Conservation (phyloP, 2,329 filamentous ascomycete genomes). For the Pestalotiopsis fici region DNA sequence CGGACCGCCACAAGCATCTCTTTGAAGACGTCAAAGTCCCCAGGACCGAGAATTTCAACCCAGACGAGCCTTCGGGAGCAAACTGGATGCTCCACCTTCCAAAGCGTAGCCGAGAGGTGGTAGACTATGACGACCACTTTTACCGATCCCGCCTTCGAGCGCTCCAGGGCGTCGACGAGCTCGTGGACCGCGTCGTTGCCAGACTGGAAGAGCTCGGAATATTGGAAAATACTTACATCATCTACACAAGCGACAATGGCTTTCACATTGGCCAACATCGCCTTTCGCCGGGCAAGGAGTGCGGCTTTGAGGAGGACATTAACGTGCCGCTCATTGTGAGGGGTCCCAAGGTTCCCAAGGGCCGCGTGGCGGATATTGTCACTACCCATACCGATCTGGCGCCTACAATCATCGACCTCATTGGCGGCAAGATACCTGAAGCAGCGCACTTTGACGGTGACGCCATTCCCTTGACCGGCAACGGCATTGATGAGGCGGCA, state of each 20-base stretch:
- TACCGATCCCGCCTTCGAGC: conserved; percentile 42
- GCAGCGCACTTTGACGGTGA: conserved; percentile 12
- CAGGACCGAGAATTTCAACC: conserved; percentile 68
- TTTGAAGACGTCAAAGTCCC: conserved; percentile 63
- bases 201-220: conserved; percentile 30
- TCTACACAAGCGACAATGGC: conserved; percentile 49
- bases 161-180: conserved; percentile 46
- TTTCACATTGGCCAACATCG: conserved; percentile 50
- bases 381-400: conserved; percentile 48
- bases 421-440: conserved; percentile 35
- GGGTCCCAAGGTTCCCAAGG: conserved; percentile 40
- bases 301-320: conserved; percentile 47
- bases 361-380: conserved; percentile 31
- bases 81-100: conserved; percentile 44
- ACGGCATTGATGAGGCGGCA: conserved; percentile 7
- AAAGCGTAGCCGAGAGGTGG: conserved; percentile 27
- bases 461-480: neutral
- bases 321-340: conserved; percentile 46
- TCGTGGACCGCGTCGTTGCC: conserved; percentile 39
- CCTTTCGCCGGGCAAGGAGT: conserved; percentile 45
- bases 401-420: conserved; percentile 40
- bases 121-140: conserved; percentile 38
- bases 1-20: conserved; percentile 59
- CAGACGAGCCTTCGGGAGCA: conserved; percentile 45
- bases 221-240: conserved; percentile 41